Conservation (phyloP, 805 yeast genomes). For the Candida saitoana region DNA sequence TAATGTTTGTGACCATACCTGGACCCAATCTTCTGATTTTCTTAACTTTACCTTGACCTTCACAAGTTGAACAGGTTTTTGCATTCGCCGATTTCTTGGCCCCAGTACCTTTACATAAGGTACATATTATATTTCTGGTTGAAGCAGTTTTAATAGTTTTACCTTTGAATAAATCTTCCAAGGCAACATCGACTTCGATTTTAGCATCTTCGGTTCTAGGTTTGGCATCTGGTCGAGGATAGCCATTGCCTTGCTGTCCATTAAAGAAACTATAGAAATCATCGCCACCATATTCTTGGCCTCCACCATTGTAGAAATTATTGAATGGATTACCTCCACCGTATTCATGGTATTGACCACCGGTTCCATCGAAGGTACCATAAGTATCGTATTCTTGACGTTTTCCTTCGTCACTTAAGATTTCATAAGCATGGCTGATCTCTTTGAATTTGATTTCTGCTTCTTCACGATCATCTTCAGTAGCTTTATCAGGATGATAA, state of each 20-base stretch:
- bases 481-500: constrained; percentile 86
- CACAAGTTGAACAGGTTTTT: constrained; percentile 60
- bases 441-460: constrained; percentile 82
- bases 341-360: constrained; percentile 13
- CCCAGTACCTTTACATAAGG: constrained; percentile 72
- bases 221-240: constrained; percentile 15
- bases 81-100: constrained; percentile 56
- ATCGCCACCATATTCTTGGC: constrained; percentile 55
- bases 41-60: constrained; percentile 64
- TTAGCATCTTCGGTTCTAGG: constrained; percentile 62
- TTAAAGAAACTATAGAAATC: constrained; percentile 73
- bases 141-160: constrained; percentile 71
- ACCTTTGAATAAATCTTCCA: constrained; percentile 78
- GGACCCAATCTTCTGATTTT: constrained; percentile 65
- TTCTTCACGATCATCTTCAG: constrained; percentile 58
- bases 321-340: constrained; percentile 35
- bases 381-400: constrained; percentile 57
- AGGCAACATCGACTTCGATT: constrained; percentile 58
- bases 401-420: constrained; percentile 64
- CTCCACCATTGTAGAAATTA: constrained; percentile 34
- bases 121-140: constrained; percentile 69
- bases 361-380: constrained; percentile 39
- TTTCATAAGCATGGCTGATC: constrained; percentile 80
- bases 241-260: constrained; percentile 17
- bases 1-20: constrained; percentile 65